Evolutionary conservation across 2,329 filamentous ascomycete genomes (phyloP).

Genomic region (Zymoseptoria passerinii): DNA sequence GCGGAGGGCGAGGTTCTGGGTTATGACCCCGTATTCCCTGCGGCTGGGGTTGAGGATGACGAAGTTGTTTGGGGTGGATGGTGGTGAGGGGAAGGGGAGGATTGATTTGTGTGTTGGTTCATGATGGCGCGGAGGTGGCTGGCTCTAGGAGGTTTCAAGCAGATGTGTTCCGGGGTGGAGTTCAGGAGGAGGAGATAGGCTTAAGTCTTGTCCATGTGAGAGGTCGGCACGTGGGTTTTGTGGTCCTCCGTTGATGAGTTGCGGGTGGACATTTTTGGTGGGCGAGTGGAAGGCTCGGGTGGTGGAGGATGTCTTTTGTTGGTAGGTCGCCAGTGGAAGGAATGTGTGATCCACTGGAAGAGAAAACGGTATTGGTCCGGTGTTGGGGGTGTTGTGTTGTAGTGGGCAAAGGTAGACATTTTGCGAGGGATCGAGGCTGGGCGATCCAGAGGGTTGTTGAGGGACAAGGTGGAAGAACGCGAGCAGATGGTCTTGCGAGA

Average conservation of each 20-base stretch:
- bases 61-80: neutral
- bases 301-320: neutral
- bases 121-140: slow-evolving; percentile 14
- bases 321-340: neutral
- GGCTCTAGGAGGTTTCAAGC: slow-evolving; percentile 18
- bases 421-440: neutral
- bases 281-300: neutral
- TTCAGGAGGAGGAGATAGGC: slow-evolving; percentile 12
- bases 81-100: slow-evolving; percentile 8
- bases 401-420: neutral
- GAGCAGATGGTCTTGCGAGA: no score
- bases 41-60: neutral
- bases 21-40: slow-evolving; percentile 27
- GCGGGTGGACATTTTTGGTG: neutral
- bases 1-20: slow-evolving; percentile 13
- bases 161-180: slow-evolving; percentile 13
- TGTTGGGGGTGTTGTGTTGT: neutral
- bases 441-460: neutral
- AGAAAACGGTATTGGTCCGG: neutral
- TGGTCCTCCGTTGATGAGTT: neutral
- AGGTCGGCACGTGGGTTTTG: neutral
- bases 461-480: neutral
- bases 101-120: slow-evolving; percentile 19
- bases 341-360: neutral
- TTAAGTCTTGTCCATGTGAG: slow-evolving; percentile 8